Percentiles rank a stretch among this genome's conserved stretches.
phyloP scores from a whole-genome alignment of 108 stramenopile species.

The Stephanodiscus triporus region DNA sequence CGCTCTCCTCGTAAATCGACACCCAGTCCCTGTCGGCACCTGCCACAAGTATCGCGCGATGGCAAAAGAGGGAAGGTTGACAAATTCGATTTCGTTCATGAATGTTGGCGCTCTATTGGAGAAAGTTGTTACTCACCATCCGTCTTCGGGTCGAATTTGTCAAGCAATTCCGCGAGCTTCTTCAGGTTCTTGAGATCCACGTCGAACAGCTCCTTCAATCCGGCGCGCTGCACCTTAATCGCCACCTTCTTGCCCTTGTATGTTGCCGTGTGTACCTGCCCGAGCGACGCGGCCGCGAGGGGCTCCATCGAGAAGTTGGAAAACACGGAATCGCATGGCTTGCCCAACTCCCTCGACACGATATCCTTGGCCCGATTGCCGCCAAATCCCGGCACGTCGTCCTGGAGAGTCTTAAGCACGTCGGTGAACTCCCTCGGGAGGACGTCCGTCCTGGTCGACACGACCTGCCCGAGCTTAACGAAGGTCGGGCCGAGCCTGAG shows the following conservation, averaged over 20 bases:
- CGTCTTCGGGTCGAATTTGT: conserved; percentile 95
- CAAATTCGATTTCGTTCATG: no score
- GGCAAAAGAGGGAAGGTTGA: neutral
- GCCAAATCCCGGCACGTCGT: conserved; percentile 93
- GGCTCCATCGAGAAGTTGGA: conserved; percentile 81
- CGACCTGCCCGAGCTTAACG: conserved; percentile 89
- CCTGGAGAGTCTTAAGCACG: conserved; percentile 89
- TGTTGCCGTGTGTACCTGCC: conserved; percentile 92
- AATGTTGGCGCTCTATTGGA: no score
- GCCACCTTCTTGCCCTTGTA: conserved; percentile 92
- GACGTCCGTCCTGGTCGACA: conserved; percentile 87
- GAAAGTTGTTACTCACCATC: conserved; percentile 56
- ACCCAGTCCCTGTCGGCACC: conserved; percentile 91
- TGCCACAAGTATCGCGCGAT: neutral
- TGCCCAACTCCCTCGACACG: conserved; percentile 82
- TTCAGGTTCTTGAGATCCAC: conserved; percentile 94
- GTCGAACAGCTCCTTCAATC: conserved; percentile 92
- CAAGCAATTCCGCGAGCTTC: conserved; percentile 86
- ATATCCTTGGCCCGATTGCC: conserved; percentile 88
- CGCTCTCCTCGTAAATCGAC: conserved; percentile 91
- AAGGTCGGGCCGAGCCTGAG: conserved; percentile 93
- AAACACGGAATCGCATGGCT: conserved; percentile 78
- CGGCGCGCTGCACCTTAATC: conserved; percentile 93
- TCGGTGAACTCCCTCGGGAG: conserved; percentile 89
- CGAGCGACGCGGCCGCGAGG: conserved; percentile 91